Conservation (phyloP, 2,329 filamentous ascomycete genomes). For the Nigrograna mackinnonii region DNA sequence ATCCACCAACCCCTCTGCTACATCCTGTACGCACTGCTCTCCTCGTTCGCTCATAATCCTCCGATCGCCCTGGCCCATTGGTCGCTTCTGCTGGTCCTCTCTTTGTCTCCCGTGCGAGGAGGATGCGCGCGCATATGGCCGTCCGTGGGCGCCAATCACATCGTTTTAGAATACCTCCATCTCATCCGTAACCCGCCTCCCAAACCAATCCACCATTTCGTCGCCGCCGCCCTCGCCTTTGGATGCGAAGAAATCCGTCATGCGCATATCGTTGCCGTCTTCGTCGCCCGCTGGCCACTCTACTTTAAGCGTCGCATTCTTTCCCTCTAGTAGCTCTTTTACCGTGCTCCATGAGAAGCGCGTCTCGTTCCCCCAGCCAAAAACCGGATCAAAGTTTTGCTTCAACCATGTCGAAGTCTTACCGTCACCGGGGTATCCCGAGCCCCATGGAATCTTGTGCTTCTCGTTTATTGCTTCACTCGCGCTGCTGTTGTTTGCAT, state of each 20-base stretch:
- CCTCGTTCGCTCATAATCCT: too few relatives aligned
- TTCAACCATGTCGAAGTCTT: conserved; percentile 82
- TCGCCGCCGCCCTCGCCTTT: conserved; percentile 54
- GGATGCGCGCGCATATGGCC: too few relatives aligned
- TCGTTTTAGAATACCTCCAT: conserved; percentile 69
- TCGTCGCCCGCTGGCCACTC: conserved; percentile 86
- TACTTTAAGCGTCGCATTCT: conserved; percentile 68
- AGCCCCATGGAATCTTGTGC: conserved; percentile 70
- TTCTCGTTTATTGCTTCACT: conserved; percentile 30
- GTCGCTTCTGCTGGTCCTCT: too few relatives aligned
- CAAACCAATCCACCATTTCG: conserved; percentile 83
- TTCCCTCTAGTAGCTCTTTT: conserved; percentile 88
- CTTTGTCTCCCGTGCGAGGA: too few relatives aligned
- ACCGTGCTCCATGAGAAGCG: conserved; percentile 95
- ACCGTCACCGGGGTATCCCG: conserved; percentile 88
- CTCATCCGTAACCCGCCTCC: conserved; percentile 69
- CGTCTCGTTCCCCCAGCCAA: conserved; percentile 93
- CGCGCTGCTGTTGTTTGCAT: conserved; percentile 27
- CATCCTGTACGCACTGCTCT: not conserved
- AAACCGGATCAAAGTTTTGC: conserved; percentile 85
- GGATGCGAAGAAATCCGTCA: conserved; percentile 76
- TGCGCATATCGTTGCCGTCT: conserved; percentile 61
- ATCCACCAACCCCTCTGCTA: not conserved
- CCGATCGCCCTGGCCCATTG: too few relatives aligned
- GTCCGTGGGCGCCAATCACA: too few relatives aligned